Percentiles rank a stretch among this genome's conserved stretches.
Evolutionary conservation across 225 moss, liverwort and hornwort species (phyloP).

Genomic region (Pseudoscleropodium purum): DNA sequence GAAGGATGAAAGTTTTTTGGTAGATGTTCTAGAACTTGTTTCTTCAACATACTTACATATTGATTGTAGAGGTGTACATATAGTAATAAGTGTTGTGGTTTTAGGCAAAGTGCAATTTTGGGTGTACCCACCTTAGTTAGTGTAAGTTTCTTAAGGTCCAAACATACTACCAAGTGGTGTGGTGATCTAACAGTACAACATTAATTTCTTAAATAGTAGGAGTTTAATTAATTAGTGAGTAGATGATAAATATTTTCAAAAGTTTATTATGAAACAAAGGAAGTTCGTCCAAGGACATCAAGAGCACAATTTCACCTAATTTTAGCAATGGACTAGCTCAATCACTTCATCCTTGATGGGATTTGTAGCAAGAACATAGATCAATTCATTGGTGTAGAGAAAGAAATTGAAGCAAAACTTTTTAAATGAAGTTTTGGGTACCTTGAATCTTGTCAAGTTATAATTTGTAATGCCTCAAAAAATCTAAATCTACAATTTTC

Average conservation of each 20-base stretch:
- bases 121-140: neutral
- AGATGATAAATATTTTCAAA: neutral
- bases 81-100: fast-evolving
- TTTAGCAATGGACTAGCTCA: too few relatives aligned
- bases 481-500: neutral
- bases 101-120: fast-evolving
- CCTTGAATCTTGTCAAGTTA: neutral
- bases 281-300: fast-evolving
- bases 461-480: neutral
- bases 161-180: fast-evolving
- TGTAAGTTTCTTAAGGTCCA: fast-evolving
- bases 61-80: neutral
- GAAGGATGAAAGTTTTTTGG: neutral
- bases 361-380: fast-evolving
- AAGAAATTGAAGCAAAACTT: neutral
- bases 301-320: fast-evolving
- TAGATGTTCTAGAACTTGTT: neutral
- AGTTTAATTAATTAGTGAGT: neutral
- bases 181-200: neutral
- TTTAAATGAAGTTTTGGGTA: fast-evolving
- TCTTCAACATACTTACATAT: neutral
- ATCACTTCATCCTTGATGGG: fast-evolving
- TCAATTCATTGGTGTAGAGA: fast-evolving
- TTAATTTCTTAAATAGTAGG: neutral
- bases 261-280: neutral